A percentile compares a stretch with the other conserved stretches of the same genome.
phyloP scores from a whole-genome alignment of 371 early-diverging fungal genomes.

The Rhizopus arrhizus region DNA sequence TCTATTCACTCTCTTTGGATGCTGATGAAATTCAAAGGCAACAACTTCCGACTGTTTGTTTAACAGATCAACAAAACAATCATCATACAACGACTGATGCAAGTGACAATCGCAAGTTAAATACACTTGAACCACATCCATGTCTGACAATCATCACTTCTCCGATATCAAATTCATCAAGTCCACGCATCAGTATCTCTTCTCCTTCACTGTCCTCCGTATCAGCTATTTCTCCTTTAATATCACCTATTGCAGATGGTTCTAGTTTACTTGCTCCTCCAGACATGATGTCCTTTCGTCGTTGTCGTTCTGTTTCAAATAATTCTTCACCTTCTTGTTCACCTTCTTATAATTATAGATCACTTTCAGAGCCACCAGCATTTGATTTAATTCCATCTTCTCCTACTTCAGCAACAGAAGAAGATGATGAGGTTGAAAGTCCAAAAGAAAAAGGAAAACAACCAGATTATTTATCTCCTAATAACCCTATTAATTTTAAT shows the following conservation, averaged over 20 bases:
- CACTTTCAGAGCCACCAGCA: slow-evolving; percentile 34
- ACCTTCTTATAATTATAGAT: slow-evolving; percentile 26
- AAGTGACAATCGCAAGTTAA: slow-evolving; percentile 8
- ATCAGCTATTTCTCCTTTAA: slow-evolving; percentile 9
- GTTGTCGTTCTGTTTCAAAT: slow-evolving; percentile 14
- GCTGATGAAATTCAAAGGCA: slow-evolving; percentile 11
- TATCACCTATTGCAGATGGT: slow-evolving; percentile 9
- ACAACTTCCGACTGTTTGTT: background rate
- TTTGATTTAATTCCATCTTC: slow-evolving; percentile 10
- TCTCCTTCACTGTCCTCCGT: background rate
- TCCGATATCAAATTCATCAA: background rate
- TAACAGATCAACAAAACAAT: background rate
- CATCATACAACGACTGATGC: slow-evolving; percentile 3
- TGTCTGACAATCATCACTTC: background rate
- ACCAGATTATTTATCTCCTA: background rate
- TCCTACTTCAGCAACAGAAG: slow-evolving; percentile 1
- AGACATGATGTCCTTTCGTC: slow-evolving; percentile 2
- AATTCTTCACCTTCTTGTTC: slow-evolving; percentile 17
- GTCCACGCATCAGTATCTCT: background rate
- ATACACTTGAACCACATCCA: background rate
- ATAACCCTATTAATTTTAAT: slow-evolving; percentile 4
- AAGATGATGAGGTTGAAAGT: background rate
- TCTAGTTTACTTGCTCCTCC: slow-evolving; percentile 15
- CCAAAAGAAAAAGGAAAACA: slow-evolving; percentile 7
- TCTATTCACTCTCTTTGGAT: slow-evolving; percentile 10